These are phyloP conservation scores for Coemansia javaensis DNA, from an alignment of 192 early-diverging fungal genomes.

Conservation along the genomic window DNA sequence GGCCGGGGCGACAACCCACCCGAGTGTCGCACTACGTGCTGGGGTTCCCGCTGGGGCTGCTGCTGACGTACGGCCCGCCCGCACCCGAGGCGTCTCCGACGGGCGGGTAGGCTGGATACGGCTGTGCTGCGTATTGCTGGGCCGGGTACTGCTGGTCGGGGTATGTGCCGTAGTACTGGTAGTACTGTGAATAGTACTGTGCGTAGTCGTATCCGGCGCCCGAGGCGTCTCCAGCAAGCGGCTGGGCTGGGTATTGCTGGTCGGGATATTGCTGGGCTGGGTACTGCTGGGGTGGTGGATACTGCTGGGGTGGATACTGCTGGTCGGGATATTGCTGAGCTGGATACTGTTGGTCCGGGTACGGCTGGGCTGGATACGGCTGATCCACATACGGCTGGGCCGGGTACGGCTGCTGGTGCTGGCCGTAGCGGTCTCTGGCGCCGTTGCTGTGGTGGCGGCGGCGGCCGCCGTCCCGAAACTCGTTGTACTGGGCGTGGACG, in stretches of 20 bases:
- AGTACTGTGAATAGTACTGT: slow-evolving; percentile 40
- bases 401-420: slow-evolving; percentile 6
- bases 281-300: too few species aligned
- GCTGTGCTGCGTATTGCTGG: too few species aligned
- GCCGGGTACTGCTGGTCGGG: too few species aligned
- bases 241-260: background rate
- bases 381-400: slow-evolving; percentile 4
- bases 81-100: slow-evolving; percentile 7
- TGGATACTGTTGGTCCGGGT: too few species aligned
- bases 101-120: slow-evolving; percentile 29
- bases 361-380: slow-evolving; percentile 5
- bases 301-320: background rate
- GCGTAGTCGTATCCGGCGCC: slow-evolving; percentile 32
- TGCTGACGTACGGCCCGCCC: slow-evolving; percentile 26
- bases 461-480: slow-evolving; percentile 37
- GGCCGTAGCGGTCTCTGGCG: slow-evolving; percentile 4
- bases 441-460: slow-evolving; percentile 13
- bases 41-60: slow-evolving; percentile 49
- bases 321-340: slow-evolving; percentile 1
- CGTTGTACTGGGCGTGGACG: slow-evolving; percentile 66
- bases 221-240: slow-evolving; percentile 1
- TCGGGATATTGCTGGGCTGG: too few species aligned
- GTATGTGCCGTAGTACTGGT: slow-evolving; percentile 46
- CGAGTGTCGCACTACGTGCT: slow-evolving; percentile 45
- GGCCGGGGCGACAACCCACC: too few species aligned